Evolutionary conservation across 805 yeast species (phyloP).

Genomic region (Ogataea nitratoaversa): DNA sequence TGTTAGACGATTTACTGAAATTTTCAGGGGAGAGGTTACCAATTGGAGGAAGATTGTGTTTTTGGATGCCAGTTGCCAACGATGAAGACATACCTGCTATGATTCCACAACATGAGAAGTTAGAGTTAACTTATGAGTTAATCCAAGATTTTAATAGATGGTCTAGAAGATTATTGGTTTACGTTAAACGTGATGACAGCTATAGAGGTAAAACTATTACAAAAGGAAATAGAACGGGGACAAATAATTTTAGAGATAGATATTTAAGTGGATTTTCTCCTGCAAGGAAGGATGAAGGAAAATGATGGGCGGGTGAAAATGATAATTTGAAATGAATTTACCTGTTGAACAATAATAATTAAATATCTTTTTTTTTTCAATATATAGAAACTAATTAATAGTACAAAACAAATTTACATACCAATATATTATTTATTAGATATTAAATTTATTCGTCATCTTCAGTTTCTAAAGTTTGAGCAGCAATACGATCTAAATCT

Average conservation of each 20-base stretch:
- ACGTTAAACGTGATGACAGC: slow-evolving; percentile 54
- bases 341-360: slow-evolving; percentile 6
- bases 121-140: slow-evolving; percentile 67
- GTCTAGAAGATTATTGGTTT: slow-evolving; percentile 84
- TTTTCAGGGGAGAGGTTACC: slow-evolving; percentile 73
- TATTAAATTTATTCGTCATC: slow-evolving; percentile 46
- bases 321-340: too few relatives aligned
- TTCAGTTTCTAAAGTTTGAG: slow-evolving; percentile 93
- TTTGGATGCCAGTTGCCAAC: slow-evolving; percentile 98
- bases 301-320: background rate
- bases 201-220: slow-evolving; percentile 48
- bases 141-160: slow-evolving; percentile 90
- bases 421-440: slow-evolving; percentile 1
- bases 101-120: slow-evolving; percentile 73
- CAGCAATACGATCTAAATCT: slow-evolving; percentile 99
- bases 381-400: slow-evolving; percentile 5
- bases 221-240: slow-evolving; percentile 39
- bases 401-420: slow-evolving; percentile 1
- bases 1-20: slow-evolving; percentile 71
- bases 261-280: slow-evolving; percentile 61
- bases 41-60: slow-evolving; percentile 74
- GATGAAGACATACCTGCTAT: slow-evolving; percentile 57
- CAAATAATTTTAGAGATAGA: slow-evolving; percentile 67
- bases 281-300: slow-evolving; percentile 22
- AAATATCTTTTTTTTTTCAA: background rate